Base-by-base conservation (phyloP, 2,329 filamentous ascomycete genomes). In the Botrytis galanthina region DNA sequence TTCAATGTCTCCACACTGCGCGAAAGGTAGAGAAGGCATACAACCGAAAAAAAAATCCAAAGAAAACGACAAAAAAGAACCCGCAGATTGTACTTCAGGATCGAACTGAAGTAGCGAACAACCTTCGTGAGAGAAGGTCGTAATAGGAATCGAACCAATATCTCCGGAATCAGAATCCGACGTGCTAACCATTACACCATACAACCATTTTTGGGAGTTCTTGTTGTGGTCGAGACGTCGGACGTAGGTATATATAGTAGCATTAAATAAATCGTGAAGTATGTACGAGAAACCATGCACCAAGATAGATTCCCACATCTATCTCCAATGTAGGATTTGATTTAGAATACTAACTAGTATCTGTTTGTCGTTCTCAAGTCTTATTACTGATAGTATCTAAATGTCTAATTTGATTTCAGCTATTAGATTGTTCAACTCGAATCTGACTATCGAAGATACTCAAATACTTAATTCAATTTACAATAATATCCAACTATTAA, bases 151-250 rank as follows among this genome's bases (percentile, higher is more conserved):
- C 71, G 71, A 72, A 72, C 71, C 71, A 72, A 76, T 76, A 76
- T 76, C 74, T 76, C 75, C 75, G 75, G 75, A 76, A 73, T 76
- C 74, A 76, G 72, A 76, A 75, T 74, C 74, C 70, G 75, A 76
- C 75, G 74, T 76, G 72, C 75, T 76, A 48, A 75, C 75, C 72
- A 74, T 75, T 72, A 76, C 73, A 75, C 73, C 73, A 74, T 72
- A 60, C 46, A 68, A 72, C 70, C 70, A 16, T 2, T 14, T 14
- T 16, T 16, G 20, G 7, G 7, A 4, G 6, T 8, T 16, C 16
- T 42, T 62, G 26, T 42, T 29, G 29, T 60, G 8, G 4, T 5
- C 8, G 3, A 0, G 2, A 0, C 0, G 0, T 10, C n/a, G 2
- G 0, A 10, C 9, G 0, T 59, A 10, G 0, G 0, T 59, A 35